phyloP scores from a whole-genome alignment of 768 basidiomycete species.

The Tubosaeta sp. region DNA sequence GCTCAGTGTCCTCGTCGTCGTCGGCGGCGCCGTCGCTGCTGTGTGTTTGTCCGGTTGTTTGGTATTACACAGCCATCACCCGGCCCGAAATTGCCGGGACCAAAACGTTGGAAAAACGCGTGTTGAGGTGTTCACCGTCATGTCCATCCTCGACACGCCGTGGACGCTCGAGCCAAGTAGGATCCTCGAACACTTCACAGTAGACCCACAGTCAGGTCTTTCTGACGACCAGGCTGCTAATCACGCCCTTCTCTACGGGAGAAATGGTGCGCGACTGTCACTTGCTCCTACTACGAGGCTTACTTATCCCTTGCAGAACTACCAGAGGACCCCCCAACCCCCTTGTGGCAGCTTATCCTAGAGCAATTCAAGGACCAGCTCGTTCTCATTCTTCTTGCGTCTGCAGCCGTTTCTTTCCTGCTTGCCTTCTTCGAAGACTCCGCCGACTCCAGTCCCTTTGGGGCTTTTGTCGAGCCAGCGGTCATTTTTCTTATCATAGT shows the following conservation, averaged over 20 bases:
- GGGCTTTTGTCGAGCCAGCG: slow-evolving; percentile 91
- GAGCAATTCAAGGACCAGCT: slow-evolving; percentile 99
- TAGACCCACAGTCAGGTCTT: slow-evolving; percentile 61
- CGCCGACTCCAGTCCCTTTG: slow-evolving; percentile 58
- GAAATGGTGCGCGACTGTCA: slow-evolving; percentile 57
- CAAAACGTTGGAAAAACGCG: slow-evolving; percentile 3
- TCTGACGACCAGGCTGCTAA: slow-evolving; percentile 60
- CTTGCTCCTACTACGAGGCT: not conserved
- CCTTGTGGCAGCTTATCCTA: slow-evolving; percentile 91
- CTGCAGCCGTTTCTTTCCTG: slow-evolving; percentile 89
- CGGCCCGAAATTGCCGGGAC: slow-evolving; percentile 5
- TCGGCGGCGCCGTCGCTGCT: not conserved
- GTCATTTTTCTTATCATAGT: slow-evolving; percentile 95
- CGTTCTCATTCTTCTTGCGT: slow-evolving; percentile 92
- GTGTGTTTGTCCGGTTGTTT: slow-evolving; percentile 23
- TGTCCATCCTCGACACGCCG: slow-evolving; percentile 57
- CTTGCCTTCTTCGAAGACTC: slow-evolving; percentile 84
- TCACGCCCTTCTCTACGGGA: slow-evolving; percentile 78
- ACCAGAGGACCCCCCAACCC: slow-evolving; percentile 88
- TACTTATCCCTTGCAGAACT: slow-evolving; percentile 53
- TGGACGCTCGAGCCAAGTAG: slow-evolving; percentile 74
- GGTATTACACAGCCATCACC: slow-evolving; percentile 14
- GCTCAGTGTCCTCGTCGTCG: slow-evolving; percentile 7
- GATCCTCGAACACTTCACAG: slow-evolving; percentile 68
- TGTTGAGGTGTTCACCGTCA: not conserved